Conservation (phyloP, 176 grass and related monocot species). For the Paspalum notatum region DNA sequence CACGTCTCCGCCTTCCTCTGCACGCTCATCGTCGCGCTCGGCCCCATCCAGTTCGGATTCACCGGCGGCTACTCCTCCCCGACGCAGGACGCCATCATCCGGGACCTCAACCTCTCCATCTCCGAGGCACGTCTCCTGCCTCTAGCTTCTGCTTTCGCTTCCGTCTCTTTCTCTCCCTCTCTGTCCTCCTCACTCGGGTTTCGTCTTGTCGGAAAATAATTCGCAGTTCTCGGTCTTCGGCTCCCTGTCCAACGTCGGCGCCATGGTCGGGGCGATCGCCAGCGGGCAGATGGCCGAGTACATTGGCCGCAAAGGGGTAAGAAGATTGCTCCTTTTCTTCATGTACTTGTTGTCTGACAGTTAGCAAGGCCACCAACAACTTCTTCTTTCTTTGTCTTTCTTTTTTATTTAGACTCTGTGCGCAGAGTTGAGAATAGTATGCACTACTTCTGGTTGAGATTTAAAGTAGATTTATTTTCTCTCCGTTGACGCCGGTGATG, state of each 20-base stretch:
- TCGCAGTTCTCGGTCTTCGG: slow-evolving; percentile 74
- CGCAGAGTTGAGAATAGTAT: background rate
- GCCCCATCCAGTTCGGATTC: slow-evolving; percentile 83
- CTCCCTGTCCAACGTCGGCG: slow-evolving; percentile 73
- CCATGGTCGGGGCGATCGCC: slow-evolving; percentile 77
- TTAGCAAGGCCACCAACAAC: background rate
- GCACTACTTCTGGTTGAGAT: background rate
- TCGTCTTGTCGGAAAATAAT: background rate
- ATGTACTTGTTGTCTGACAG: background rate
- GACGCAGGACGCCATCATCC: slow-evolving; percentile 61
- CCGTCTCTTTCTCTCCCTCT: no score
- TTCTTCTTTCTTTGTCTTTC: background rate
- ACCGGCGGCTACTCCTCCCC: slow-evolving; percentile 71
- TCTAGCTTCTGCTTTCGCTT: background rate
- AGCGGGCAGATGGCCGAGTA: slow-evolving; percentile 83
- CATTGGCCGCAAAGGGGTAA: slow-evolving; percentile 74
- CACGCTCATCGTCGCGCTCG: slow-evolving; percentile 73
- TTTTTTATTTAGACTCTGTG: background rate
- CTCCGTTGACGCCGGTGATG: background rate
- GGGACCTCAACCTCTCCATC: slow-evolving; percentile 68
- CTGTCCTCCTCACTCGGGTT: background rate
- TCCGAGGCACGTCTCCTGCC: slow-evolving; percentile 44
- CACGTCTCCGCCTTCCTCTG: slow-evolving; percentile 72
- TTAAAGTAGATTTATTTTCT: background rate
- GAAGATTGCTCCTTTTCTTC: slow-evolving; percentile 18